Base-by-base conservation (phyloP, 371 early-diverging fungal species). In the Smittium mucronatum region DNA sequence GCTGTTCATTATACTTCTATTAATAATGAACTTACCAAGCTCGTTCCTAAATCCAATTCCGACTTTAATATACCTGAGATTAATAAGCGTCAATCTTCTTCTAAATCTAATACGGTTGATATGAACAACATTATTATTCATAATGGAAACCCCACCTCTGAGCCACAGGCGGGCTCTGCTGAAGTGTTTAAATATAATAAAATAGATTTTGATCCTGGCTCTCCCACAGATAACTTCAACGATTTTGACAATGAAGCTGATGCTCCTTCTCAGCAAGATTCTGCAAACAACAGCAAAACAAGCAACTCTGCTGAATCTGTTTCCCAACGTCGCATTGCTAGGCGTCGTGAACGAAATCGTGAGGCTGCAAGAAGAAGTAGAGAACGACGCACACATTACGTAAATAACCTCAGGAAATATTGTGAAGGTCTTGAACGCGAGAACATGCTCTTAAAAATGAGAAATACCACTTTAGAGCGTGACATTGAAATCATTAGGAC, bases 361-460 rank as follows among this genome's bases (percentile, higher is more conserved):
- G 65, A 65, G 34, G 65, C 65, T 32, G 65, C 65, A 5, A 65
- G 65, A 65, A 21, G 65, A 21, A 33, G 32, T 8, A 65, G 65
- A 34, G 65, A 65, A 33, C 21, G 65, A 31, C 1, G 65, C 26
- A 65, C 65, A 15, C 34, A n/a, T 34, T 65, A 33, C 36, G 65
- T 65, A 2, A 65, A 65, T n/a, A 65, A 65, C 34, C 65, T 65
- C n/a, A 26, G 65, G 2, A 33, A 33, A 31, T 32, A 34, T 33
- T 65, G 65, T n/a, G 65, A 65, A 32, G 36, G 36, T 2, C 34
- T 65, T 2, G 65, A 65, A 65, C 29, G 65, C 26, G 65, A 65
- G 34, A 65, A 65, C 34, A 65, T 36, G 25, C n/a, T 31, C n/a
- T n/a, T 65, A 5, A 65, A 65, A 65, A 36, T 65, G 34, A 65